phyloP scores from a whole-genome alignment of 176 grass and related monocot species.

The Juncus inflexus region DNA sequence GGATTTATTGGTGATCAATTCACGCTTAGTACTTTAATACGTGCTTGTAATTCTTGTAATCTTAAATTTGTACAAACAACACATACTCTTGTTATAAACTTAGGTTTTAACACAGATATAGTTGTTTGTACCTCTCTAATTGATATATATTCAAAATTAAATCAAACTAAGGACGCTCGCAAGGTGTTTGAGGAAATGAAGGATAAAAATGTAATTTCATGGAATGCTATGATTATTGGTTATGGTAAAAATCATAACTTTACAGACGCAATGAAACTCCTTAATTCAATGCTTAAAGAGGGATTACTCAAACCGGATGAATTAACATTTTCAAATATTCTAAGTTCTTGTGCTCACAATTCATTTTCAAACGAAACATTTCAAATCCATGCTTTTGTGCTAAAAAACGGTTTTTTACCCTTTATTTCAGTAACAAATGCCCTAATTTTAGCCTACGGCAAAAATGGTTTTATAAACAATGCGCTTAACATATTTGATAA shows the following conservation, averaged over 20 bases:
- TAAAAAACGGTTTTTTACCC: conserved; percentile 37
- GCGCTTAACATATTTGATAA: conserved; percentile 34
- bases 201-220: conserved; percentile 47
- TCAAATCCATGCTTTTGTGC: conserved; percentile 40
- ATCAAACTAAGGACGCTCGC: conserved; percentile 35
- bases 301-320: conserved; percentile 51
- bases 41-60: conserved; percentile 17
- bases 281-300: conserved; percentile 45
- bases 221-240: conserved; percentile 76
- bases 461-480: conserved; percentile 53
- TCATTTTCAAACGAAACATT: conserved; percentile 45
- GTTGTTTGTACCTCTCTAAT: conserved; percentile 71
- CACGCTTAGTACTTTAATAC: conserved; percentile 70
- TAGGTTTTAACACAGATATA: conserved; percentile 51
- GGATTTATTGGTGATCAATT: conserved; percentile 52
- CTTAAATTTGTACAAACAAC: conserved; percentile 20
- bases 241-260: conserved; percentile 38
- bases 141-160: conserved; percentile 63
- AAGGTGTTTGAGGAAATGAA: conserved; percentile 49
- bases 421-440: conserved; percentile 60
- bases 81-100: conserved; percentile 47
- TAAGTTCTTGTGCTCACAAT: conserved; percentile 66
- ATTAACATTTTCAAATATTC: conserved; percentile 55
- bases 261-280: conserved; percentile 51
- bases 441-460: conserved; percentile 65